Conservation (phyloP, 306 rosid genomes). For the Dalbergia oliveri region DNA sequence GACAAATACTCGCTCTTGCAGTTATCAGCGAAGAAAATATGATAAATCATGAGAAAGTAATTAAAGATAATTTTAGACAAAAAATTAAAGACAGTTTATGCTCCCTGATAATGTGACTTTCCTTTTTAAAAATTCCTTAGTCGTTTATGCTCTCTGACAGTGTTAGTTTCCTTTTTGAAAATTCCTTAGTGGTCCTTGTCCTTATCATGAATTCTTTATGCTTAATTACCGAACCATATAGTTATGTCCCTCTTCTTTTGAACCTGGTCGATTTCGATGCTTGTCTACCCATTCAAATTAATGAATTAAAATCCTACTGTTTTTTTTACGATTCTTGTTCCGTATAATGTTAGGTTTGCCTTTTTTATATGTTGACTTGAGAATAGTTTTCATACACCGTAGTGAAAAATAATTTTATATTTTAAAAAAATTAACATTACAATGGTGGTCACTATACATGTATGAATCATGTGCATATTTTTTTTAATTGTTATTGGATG, state of each 20-base stretch:
- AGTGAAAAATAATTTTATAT: too few relatives aligned
- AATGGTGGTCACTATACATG: too few relatives aligned
- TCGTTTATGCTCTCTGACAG: not conserved
- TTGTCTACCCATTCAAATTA: not conserved
- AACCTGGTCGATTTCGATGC: not conserved
- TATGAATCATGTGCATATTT: too few relatives aligned
- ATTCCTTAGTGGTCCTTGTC: not conserved
- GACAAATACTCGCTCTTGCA: constrained; percentile 1
- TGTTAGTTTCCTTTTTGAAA: not conserved
- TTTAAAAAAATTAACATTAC: too few relatives aligned
- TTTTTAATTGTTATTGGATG: too few relatives aligned
- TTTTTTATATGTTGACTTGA: not conserved
- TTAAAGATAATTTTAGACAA: not conserved
- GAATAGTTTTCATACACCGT: too few relatives aligned
- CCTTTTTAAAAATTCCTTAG: too few relatives aligned
- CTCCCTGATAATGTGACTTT: not conserved
- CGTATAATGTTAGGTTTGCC: too few relatives aligned
- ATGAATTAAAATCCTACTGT: not conserved
- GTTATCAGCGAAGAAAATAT: not conserved
- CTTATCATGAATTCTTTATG: not conserved
- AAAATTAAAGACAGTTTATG: too few relatives aligned
- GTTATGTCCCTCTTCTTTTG: not conserved
- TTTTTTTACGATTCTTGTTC: not conserved
- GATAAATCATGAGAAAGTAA: not conserved
- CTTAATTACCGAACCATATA: not conserved